Evolutionary conservation across 345 rosid genomes (phyloP), one percentile per base, ranked within the genome.

Genomic region (Populus deltoides): DNA sequence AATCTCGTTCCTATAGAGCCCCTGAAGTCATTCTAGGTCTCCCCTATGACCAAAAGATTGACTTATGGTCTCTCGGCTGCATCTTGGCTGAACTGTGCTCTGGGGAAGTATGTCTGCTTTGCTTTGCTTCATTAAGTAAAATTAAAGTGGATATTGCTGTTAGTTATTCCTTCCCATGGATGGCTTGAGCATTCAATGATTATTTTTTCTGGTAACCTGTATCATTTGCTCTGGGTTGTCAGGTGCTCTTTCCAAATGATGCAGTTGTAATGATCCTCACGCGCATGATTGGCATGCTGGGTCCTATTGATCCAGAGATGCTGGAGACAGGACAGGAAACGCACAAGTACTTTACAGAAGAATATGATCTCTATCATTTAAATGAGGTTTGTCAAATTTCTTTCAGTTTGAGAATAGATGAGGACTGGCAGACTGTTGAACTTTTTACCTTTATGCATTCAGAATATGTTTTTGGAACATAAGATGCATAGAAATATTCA

Each of bases 21-120:
- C 99, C 99, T 0, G 98, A 96, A 88, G 99, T 96, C 78, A 96
- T 93, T 74, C 86, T 92, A 4, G 98, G 99, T 57, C 93, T 93
- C 69, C 92, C 99, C 1, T 93, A 93, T 70, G 92, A 93, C 55
- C 87, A 93, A 75, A 96, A 90, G 86, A 93, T 96, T 16, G 99
- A 96, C 81, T 43, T 96, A 24, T 96, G 98, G 99, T 96, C 99
- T 68, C 91, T 96, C 5, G 97, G 99, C 41, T 96, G 99, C 83
- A 92, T 96, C 78, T 85, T 96, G 70, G 97, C 97, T 0, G 98
- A 96, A 83, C 97, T 96, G 2, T 92, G 87, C 82, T 90, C 99
- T 29, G 97, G 97, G 16, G 97, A 93, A 84, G 99, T 96, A 90
- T 43, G 93, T 79, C 59, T 9, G 22, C 72, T 81, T 67, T 2